Percentiles rank a stretch among this genome's conserved stretches.
These are phyloP conservation scores for Penicilliopsis zonata DNA, from an alignment of 495 filamentous ascomycete genomes.

Conservation along the genomic window DNA sequence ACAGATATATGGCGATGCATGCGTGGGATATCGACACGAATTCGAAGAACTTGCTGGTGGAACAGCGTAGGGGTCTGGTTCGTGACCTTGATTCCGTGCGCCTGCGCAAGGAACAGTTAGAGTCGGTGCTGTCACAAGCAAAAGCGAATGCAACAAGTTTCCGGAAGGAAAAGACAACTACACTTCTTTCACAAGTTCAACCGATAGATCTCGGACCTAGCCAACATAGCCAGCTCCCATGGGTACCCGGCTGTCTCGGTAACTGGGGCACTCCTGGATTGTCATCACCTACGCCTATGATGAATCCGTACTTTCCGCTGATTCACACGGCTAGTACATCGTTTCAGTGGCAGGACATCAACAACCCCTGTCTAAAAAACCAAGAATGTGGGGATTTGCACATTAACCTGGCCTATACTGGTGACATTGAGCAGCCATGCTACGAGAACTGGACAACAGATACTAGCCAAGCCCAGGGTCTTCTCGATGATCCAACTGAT, in stretches of 20 bases:
- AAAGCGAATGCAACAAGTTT: slow-evolving; percentile 2
- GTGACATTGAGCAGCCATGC: neutral
- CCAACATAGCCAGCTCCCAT: neutral
- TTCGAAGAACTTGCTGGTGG: slow-evolving; percentile 19
- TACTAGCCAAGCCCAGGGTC: neutral
- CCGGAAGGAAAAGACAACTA: slow-evolving; percentile 1
- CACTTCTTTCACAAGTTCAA: slow-evolving; percentile 2
- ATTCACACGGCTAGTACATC: too few relatives aligned
- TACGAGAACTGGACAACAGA: neutral
- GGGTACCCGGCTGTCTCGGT: neutral
- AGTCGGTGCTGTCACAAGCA: slow-evolving; percentile 8
- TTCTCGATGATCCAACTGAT: neutral
- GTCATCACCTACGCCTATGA: neutral
- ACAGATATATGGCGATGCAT: slow-evolving; percentile 28
- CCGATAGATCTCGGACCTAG: slow-evolving; percentile 3
- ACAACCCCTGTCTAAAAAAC: neutral
- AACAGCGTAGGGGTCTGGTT: slow-evolving; percentile 23
- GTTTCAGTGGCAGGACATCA: neutral
- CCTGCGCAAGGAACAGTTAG: slow-evolving; percentile 21
- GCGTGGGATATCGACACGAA: slow-evolving; percentile 20
- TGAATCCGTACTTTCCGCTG: neutral
- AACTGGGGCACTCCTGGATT: neutral
- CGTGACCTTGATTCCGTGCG: slow-evolving; percentile 25
- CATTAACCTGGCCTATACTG: neutral
- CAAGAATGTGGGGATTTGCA: neutral